These are phyloP conservation scores for Penicillium hesseltinei DNA, from an alignment of 2,329 filamentous ascomycete species.

Conservation along the genomic window DNA sequence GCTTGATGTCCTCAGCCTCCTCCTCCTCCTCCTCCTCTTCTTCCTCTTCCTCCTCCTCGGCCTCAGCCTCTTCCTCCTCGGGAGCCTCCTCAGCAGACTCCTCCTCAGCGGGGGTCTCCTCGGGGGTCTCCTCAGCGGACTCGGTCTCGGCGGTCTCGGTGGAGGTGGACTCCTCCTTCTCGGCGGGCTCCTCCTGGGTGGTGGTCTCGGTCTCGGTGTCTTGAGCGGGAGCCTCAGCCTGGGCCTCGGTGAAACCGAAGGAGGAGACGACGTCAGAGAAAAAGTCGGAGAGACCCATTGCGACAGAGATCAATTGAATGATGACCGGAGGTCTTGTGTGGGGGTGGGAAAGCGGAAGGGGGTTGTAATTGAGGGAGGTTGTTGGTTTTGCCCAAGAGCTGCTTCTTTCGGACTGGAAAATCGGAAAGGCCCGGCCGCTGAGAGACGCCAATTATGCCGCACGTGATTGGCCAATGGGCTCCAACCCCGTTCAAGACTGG, in stretches of 20 bases:
- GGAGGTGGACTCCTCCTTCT: constrained; percentile 34
- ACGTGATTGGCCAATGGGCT: constrained; percentile 40
- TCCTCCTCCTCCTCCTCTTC: constrained; percentile 78
- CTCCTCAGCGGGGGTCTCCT: constrained; percentile 49
- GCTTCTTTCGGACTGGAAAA: constrained; percentile 40
- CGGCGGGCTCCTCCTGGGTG: constrained; percentile 43
- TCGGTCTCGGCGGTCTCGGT: constrained; percentile 32
- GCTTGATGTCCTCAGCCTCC: constrained; percentile 81
- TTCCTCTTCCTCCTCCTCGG: constrained; percentile 66
- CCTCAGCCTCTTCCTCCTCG: constrained; percentile 54
- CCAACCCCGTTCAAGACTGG: neutral
- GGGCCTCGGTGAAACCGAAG: constrained; percentile 60
- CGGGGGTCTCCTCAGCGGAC: constrained; percentile 45
- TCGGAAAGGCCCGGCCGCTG: constrained; percentile 42
- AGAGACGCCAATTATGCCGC: constrained; percentile 37
- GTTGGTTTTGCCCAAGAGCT: constrained; percentile 36
- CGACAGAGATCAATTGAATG: constrained; percentile 36
- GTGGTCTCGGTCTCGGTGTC: constrained; percentile 49
- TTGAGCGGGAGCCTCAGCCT: constrained; percentile 59
- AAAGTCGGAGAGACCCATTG: constrained; percentile 65
- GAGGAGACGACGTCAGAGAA: constrained; percentile 64
- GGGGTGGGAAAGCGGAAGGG: constrained; percentile 26
- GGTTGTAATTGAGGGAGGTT: constrained; percentile 33
- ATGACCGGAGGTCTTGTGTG: constrained; percentile 29
- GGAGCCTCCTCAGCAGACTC: constrained; percentile 51